A percentile compares a stretch with the other conserved stretches of the same genome.
These are phyloP conservation scores for Butyriboletus loyo DNA, from an alignment of 768 basidiomycete genomes.

Conservation along the genomic window DNA sequence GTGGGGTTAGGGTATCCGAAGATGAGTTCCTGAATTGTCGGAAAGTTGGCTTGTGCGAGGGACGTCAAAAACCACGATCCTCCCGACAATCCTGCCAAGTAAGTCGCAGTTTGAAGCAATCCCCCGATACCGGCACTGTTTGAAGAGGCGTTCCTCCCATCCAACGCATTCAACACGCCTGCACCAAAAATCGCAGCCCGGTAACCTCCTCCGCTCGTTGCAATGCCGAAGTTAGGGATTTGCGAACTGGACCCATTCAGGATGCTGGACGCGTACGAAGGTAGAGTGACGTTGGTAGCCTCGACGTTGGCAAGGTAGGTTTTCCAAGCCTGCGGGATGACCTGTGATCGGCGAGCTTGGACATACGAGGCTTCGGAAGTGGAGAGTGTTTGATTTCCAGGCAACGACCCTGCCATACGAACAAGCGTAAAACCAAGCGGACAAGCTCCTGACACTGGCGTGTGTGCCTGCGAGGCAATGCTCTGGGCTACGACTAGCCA, in stretches of 20 bases:
- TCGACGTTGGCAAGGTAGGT: slow-evolving; percentile 39
- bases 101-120: slow-evolving; percentile 50
- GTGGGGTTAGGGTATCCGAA: slow-evolving; percentile 29
- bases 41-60: slow-evolving; percentile 40
- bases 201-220: slow-evolving; percentile 55
- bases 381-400: slow-evolving; percentile 34
- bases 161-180: slow-evolving; percentile 47
- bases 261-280: slow-evolving; percentile 35
- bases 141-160: slow-evolving; percentile 46
- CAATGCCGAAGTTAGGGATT: slow-evolving; percentile 44
- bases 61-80: slow-evolving; percentile 40
- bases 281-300: slow-evolving; percentile 27
- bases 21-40: slow-evolving; percentile 36
- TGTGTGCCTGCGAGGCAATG: slow-evolving; percentile 26
- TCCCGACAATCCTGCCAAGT: slow-evolving; percentile 51
- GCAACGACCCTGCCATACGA: slow-evolving; percentile 24
- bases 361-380: slow-evolving; percentile 37
- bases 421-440: slow-evolving; percentile 27
- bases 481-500: slow-evolving; percentile 20
- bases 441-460: slow-evolving; percentile 19
- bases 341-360: slow-evolving; percentile 28
- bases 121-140: slow-evolving; percentile 44
- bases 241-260: slow-evolving; percentile 17
- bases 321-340: slow-evolving; percentile 40
- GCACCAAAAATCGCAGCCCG: slow-evolving; percentile 55